A percentile compares a stretch with the other conserved stretches of the same genome.
Evolutionary conservation across 495 filamentous ascomycete species (phyloP).

Genomic region (Tricharina praecox): DNA sequence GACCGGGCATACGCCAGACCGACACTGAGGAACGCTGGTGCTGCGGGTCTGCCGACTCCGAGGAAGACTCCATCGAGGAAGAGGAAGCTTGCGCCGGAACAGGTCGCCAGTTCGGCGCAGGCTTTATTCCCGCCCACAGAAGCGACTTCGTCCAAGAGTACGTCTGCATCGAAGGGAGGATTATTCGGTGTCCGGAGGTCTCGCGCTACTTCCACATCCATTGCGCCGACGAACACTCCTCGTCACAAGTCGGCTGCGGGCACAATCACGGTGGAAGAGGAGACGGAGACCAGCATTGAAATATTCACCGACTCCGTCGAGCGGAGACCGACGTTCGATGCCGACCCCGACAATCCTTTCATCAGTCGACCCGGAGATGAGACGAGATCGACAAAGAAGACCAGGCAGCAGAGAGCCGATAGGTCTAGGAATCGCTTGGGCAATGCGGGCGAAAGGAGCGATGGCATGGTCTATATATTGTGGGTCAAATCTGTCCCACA

Average conservation of each 20-base stretch:
- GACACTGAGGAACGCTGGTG: conserved; percentile 14
- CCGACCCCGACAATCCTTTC: conserved; percentile 59
- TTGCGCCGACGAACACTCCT: neutral
- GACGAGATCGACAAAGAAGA: conserved; percentile 22
- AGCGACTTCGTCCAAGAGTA: conserved; percentile 26
- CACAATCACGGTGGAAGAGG: neutral
- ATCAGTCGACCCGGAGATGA: conserved; percentile 33
- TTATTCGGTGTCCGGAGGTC: conserved; percentile 29
- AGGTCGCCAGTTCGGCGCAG: conserved; percentile 50
- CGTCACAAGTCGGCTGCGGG: neutral
- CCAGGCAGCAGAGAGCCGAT: conserved; percentile 34
- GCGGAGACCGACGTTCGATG: conserved; percentile 55
- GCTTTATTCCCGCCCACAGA: conserved; percentile 45
- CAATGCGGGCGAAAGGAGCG: conserved; percentile 31
- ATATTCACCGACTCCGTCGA: conserved; percentile 88
- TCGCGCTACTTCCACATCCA: conserved; percentile 1
- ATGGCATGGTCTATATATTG: conserved; percentile 78
- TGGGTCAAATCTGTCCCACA: conserved; percentile 36
- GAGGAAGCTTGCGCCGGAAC: conserved; percentile 33
- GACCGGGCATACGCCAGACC: conserved; percentile 1
- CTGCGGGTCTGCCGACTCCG: conserved; percentile 65
- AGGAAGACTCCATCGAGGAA: conserved; percentile 74
- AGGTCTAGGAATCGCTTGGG: conserved; percentile 41
- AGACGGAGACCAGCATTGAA: neutral
- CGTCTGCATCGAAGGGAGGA: conserved; percentile 46